Evolutionary conservation across 2,329 filamentous ascomycete species (phyloP), one percentile per base, ranked within the genome.

Genomic region (Rhytidhysteron rufulum): DNA sequence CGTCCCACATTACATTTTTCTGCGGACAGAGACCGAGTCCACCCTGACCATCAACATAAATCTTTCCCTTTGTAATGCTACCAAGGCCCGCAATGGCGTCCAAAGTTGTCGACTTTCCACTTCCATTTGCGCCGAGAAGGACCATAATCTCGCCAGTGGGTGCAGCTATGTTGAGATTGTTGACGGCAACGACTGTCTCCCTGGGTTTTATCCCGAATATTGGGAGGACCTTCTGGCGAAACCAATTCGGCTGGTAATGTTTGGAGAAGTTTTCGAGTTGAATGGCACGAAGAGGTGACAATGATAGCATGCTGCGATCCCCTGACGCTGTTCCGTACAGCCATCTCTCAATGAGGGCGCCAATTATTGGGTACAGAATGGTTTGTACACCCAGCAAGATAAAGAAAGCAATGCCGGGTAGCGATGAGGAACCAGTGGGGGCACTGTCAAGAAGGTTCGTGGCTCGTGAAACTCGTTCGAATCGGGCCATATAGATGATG

Each of bases 1-100:
- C 83, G 51, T 91, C 85, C 89, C 90, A 96, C 22, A 96, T 75
- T 5, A 96, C 90, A 53, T 96, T 96, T 71, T 91, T 90, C 61
- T 96, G 90, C 0, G 90, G 90, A 41, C 88, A 91, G 31, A 95
- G 82, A 11, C 90, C 90, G 16, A 96, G 75, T 0, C 87, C 88
- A 8, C 86, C 86, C 8, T 80, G 83, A 1, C 83, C 83, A 49
- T 90, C 83, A 33, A 95, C 83, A 18, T 78, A 79, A 49, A 96
- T 93, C 3, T 75, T 74, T 3, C 90, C 90, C 42, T 77, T 80
- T 0, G 86, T 88, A 17, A 91, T 74, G 32, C 79, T 85, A 52
- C 84, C 88, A 37, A 91, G 77, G 3, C 90, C 90, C 9, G 88
- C 86, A 48, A 96, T 90, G 5, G 86, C 85, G 57, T 95, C 88